Evolutionary conservation across 2,329 filamentous ascomycete species (phyloP), one percentile per base, ranked within the genome.

Genomic region (Colletotrichum salicis): DNA sequence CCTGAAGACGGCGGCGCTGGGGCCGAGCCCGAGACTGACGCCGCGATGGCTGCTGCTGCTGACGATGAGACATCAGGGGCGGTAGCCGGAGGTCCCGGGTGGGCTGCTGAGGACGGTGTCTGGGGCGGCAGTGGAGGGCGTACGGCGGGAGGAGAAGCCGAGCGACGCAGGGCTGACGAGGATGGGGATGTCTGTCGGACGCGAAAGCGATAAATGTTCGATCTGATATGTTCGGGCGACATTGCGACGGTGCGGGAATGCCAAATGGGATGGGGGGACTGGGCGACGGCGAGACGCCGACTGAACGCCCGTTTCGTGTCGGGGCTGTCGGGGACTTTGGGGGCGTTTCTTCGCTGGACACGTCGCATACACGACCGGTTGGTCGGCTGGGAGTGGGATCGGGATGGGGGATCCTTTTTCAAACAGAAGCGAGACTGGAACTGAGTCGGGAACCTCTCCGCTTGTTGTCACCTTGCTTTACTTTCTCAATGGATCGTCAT

Each of bases 191-290:
- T 63, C 54, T 74, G 77, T 54, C 75, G 75, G 64, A 78, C 69
- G 58, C 77, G 77, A 67, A 78, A 78, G 62, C 77, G 77, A 64
- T 78, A 75, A 48, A 77, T 74, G 35, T 73, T 77, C 54, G 77
- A 68, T 64, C 72, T 75, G 72, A 75, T 75, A 24, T 72, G 68
- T 31, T 73, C 72, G 55, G 70, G 62, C 27, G 73, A 64, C 74
- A 75, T 74, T 67, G 65, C 68, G 24, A 29, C 65, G 35, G 48
- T 55, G 57, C 37, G 13, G 6, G 13, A 41, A 41, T 19, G 37
- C 37, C 37, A 22, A 37, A 19, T 48, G 41, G 41, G 41, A 48
- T 48, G 37, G 37, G 37, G 15, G 41, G 41, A 48, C 41, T 22
- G 19, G 41, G 8, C 41, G 67, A 69, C 70, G 65, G 70, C 65